Percentiles rank a stretch among this genome's conserved stretches.
Evolutionary conservation across 108 stramenopile genomes (phyloP).

Genomic region (Phaeodactylum tricornutum): DNA sequence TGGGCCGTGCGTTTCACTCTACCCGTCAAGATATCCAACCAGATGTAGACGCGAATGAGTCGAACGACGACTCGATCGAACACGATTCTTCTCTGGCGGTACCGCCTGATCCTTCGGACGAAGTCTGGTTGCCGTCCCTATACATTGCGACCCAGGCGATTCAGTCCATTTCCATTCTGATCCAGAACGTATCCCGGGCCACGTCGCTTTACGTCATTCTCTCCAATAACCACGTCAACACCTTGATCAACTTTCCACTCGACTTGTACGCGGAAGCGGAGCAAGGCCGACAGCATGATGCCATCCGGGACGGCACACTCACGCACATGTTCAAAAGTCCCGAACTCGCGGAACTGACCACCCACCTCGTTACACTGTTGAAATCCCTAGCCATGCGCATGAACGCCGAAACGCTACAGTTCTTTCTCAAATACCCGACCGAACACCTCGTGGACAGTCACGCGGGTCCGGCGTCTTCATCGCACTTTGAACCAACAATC

Average conservation of each 20-base stretch:
- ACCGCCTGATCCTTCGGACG: not conserved
- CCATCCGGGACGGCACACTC: not conserved
- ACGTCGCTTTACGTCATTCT: constrained; percentile 75
- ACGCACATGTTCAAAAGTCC: constrained; percentile 10
- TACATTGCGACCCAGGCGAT: constrained; percentile 72
- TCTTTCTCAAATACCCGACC: constrained; percentile 63
- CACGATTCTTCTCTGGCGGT: not conserved
- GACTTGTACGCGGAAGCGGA: constrained; percentile 57
- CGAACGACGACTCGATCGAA: not conserved
- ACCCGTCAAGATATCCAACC: constrained; percentile 8
- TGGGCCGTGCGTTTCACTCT: constrained; percentile 40
- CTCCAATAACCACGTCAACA: constrained; percentile 72
- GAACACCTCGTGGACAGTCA: constrained; percentile 8
- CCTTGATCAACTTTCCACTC: constrained; percentile 65
- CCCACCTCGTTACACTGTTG: constrained; percentile 74
- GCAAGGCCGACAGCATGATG: not conserved
- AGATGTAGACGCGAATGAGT: constrained; percentile 2
- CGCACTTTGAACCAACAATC: constrained; percentile 1
- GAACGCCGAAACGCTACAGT: constrained; percentile 81
- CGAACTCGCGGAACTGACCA: constrained; percentile 73
- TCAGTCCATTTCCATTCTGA: constrained; percentile 75
- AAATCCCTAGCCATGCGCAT: constrained; percentile 81
- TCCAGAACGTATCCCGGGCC: constrained; percentile 78
- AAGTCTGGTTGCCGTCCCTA: constrained; percentile 40
- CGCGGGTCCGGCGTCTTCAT: constrained; percentile 5